Percentiles rank a stretch among this genome's conserved stretches.
Evolutionary conservation across 1,284 basidiomycete genomes (phyloP).

Genomic region (Phellinidium pouzarii): DNA sequence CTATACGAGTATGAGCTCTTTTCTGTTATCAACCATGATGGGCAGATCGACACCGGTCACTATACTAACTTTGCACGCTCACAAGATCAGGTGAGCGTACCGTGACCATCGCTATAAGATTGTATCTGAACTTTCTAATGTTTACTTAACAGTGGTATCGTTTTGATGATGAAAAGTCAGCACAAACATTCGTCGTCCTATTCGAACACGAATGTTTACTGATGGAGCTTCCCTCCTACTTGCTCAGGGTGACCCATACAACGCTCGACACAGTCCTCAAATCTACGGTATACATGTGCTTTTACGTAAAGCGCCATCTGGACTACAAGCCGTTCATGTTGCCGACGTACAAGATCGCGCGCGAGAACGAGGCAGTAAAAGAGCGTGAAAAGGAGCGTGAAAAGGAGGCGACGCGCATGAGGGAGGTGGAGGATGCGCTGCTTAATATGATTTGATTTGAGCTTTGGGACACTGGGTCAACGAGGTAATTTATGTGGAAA

Average conservation of each 20-base stretch:
- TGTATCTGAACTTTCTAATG: slow-evolving; percentile 21
- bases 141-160: slow-evolving; percentile 72
- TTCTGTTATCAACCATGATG: slow-evolving; percentile 92
- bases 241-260: slow-evolving; percentile 60
- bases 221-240: neutral
- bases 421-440: slow-evolving; percentile 58
- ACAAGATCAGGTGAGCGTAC: slow-evolving; percentile 67
- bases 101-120: neutral
- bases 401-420: slow-evolving; percentile 45
- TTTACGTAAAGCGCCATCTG: slow-evolving; percentile 83
- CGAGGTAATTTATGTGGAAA: neutral
- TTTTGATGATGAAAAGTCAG: slow-evolving; percentile 91
- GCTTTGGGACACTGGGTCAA: neutral
- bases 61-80: slow-evolving; percentile 82
- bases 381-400: slow-evolving; percentile 57
- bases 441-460: slow-evolving; percentile 36
- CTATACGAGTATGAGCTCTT: slow-evolving; percentile 92
- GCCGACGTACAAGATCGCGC: slow-evolving; percentile 63
- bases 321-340: slow-evolving; percentile 69
- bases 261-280: slow-evolving; percentile 59
- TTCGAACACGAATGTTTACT: neutral
- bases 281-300: slow-evolving; percentile 85
- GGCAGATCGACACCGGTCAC: slow-evolving; percentile 91
- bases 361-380: slow-evolving; percentile 58
- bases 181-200: slow-evolving; percentile 9